Evolutionary conservation across 2,329 filamentous ascomycete genomes (phyloP), one percentile per base, ranked within the genome.

Genomic region (Pyrenochaeta sp.): DNA sequence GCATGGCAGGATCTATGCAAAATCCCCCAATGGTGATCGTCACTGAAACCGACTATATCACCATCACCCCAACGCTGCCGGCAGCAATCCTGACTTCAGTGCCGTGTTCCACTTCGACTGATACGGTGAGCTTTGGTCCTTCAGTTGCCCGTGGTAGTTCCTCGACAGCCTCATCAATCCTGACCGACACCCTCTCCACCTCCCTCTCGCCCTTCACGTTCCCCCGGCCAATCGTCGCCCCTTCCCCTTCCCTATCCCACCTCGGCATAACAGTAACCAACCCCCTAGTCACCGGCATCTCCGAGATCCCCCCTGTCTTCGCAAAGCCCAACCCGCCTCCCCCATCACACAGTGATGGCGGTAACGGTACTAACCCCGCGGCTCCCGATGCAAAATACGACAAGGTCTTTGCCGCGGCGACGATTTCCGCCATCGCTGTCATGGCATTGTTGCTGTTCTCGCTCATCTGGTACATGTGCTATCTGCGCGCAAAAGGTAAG

Each of bases 401-500:
- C 19, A 40, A 52, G 4, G 44, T 35, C 9, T 36, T 41, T 18
- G 34, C 44, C 13, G 30, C 27, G 7, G 13, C 49, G 2, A 23
- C 26, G 3, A 28, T 52, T 7, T 22, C 29, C 6, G 40, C 30
- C 0, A 11, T 55, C 2, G 39, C 44, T 8, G 2, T 41, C 3
- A 18, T 55, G 21, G 42, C 21, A 5, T 2, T 47, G 1, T 17
- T 50, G 10, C 39, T 46, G 1, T 14, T 41, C 4, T 22, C n/a
- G 1, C 26, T 47, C 19, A 11, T 55, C 3, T 9, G n/a, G 4
- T 40, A 39, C 35, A 28, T 48, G 19, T n/a, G 48, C 15, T 50
- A 39, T 19, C 24, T 50, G 14, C 39, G 44, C 1, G 41, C 20
- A n/a, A 34, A 28, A 15, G 51, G 39, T 13, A 31, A 49, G 18